Conservation (phyloP, 164 flowering plant genomes). For the Stephania yunnanensis region DNA sequence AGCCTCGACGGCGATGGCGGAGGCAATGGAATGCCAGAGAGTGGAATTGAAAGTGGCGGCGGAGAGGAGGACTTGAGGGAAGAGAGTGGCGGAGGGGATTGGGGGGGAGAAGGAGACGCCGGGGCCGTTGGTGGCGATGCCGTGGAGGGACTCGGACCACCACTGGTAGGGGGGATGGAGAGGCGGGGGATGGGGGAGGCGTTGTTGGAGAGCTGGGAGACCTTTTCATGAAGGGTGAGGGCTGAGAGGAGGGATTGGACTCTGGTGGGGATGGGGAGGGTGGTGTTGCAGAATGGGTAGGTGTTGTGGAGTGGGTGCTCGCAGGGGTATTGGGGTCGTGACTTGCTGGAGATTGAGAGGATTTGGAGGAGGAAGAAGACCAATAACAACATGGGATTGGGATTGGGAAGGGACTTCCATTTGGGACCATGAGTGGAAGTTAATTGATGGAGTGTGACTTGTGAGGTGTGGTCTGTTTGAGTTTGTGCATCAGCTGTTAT, state of each 20-base stretch:
- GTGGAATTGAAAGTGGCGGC: conserved; percentile 33
- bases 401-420: background rate
- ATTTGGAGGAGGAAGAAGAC: background rate
- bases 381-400: background rate
- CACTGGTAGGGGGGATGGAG: conserved; percentile 38
- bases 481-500: too few relatives aligned
- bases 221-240: conserved; percentile 36
- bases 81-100: conserved; percentile 32
- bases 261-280: conserved; percentile 24
- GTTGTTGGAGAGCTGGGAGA: conserved; percentile 30
- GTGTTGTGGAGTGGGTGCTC: conserved; percentile 16
- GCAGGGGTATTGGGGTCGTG: conserved; percentile 19
- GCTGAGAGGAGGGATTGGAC: conserved; percentile 27
- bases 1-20: conserved; percentile 38
- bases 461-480: too few relatives aligned
- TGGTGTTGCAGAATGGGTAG: conserved; percentile 30
- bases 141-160: conserved; percentile 55
- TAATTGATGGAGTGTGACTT: too few relatives aligned
- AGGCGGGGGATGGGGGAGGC: conserved; percentile 28
- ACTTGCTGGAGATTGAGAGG: background rate
- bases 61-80: conserved; percentile 41
- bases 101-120: conserved; percentile 31
- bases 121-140: conserved; percentile 31
- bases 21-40: conserved; percentile 33
- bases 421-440: background rate